phyloP scores from a whole-genome alignment of 768 basidiomycete species.

The Lactarius trivialis region DNA sequence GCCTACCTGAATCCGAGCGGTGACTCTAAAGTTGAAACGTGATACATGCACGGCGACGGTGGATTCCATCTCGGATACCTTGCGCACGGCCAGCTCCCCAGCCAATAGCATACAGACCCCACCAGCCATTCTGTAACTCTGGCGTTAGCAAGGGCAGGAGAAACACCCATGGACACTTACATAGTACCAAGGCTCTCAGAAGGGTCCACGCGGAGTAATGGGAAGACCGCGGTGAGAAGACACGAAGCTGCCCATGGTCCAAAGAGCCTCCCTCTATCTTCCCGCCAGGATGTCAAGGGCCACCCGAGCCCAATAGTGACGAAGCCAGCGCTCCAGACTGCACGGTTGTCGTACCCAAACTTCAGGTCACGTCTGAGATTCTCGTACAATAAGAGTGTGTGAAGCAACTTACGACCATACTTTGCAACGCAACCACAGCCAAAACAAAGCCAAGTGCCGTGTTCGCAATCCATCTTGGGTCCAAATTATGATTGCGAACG shows the following conservation, averaged over 20 bases:
- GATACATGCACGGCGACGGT: not conserved
- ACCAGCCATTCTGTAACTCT: constrained; percentile 30
- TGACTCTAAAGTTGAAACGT: not conserved
- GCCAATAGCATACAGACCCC: constrained; percentile 38
- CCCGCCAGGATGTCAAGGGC: constrained; percentile 52
- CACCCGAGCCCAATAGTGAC: constrained; percentile 54
- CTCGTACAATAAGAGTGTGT: not conserved
- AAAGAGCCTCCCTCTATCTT: constrained; percentile 27
- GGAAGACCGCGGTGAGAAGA: constrained; percentile 56
- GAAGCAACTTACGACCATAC: constrained; percentile 60
- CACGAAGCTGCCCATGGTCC: constrained; percentile 46
- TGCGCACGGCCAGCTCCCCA: constrained; percentile 8
- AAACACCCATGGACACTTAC: constrained; percentile 36
- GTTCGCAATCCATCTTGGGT: constrained; percentile 4
- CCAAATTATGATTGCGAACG: not conserved
- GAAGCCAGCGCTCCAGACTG: constrained; percentile 67
- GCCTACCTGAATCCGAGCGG: constrained; percentile 10
- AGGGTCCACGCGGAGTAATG: constrained; percentile 66
- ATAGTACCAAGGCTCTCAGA: constrained; percentile 52
- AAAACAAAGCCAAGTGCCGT: constrained; percentile 29
- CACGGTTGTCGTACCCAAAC: constrained; percentile 66
- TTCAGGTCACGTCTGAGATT: constrained; percentile 26
- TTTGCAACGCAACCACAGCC: constrained; percentile 43
- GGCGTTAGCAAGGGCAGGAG: not conserved
- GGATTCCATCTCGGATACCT: not conserved